Conservation (phyloP, 208 protist genomes). For the Trypanosoma lewisi region DNA sequence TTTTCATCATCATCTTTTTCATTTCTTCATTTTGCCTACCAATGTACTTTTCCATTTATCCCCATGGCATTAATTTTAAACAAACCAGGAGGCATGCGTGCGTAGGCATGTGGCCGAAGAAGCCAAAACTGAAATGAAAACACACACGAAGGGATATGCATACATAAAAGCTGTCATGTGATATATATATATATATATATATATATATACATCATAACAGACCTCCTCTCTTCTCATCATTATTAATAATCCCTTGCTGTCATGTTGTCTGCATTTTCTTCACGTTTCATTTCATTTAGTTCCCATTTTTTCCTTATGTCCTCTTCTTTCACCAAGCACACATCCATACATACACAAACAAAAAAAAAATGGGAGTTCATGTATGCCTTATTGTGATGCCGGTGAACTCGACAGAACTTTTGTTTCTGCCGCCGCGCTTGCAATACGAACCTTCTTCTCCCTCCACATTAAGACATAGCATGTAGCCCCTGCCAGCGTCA, state of each 20-base stretch:
- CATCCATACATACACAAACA: background rate
- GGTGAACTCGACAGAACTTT: slow-evolving; percentile 2
- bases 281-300: too few species aligned
- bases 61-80: background rate
- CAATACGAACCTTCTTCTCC: slow-evolving; percentile 31
- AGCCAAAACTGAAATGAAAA: background rate
- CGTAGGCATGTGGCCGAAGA: background rate
- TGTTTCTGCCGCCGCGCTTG: background rate
- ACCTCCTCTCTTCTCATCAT: too few species aligned
- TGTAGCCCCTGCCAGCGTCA: slow-evolving; percentile 50
- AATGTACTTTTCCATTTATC: slow-evolving; percentile 13
- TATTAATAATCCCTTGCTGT: too few species aligned
- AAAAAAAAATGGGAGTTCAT: background rate
- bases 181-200: too few species aligned
- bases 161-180: too few species aligned
- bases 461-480: slow-evolving; percentile 67
- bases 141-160: background rate
- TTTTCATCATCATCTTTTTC: background rate
- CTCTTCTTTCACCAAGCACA: background rate
- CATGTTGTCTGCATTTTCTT: too few species aligned
- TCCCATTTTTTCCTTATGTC: too few species aligned
- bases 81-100: too few species aligned
- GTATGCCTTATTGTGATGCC: too few species aligned
- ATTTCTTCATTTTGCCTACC: background rate
- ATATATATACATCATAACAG: too few species aligned